phyloP scores from a whole-genome alignment of 257 asterid species.

The Mitragyna speciosa region DNA sequence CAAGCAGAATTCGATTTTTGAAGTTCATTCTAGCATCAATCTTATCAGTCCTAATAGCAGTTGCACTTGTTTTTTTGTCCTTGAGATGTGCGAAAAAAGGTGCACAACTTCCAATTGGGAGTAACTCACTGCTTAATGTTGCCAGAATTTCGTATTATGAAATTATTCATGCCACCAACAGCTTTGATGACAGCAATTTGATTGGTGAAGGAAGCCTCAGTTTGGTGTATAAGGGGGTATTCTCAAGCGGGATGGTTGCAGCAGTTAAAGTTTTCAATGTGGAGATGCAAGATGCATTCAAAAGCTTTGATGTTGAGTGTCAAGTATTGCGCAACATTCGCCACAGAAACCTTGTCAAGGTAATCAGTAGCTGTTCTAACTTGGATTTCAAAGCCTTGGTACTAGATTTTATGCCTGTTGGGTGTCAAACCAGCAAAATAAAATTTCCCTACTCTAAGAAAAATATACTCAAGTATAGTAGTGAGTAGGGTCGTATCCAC shows the following conservation, averaged over 20 bases:
- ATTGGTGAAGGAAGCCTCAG: constrained; percentile 14
- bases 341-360: constrained; percentile 22
- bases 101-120: not conserved
- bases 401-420: constrained; percentile 18
- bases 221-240: too few relatives aligned
- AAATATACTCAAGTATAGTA: too few relatives aligned
- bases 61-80: not conserved
- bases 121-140: not conserved
- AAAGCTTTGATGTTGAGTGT: too few relatives aligned
- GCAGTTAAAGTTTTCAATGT: too few relatives aligned
- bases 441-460: too few relatives aligned
- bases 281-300: too few relatives aligned
- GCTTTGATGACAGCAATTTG: constrained; percentile 18
- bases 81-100: constrained; percentile 1
- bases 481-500: too few relatives aligned
- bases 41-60: not conserved
- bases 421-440: too few relatives aligned
- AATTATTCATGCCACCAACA: constrained; percentile 14
- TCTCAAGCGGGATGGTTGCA: too few relatives aligned
- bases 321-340: too few relatives aligned
- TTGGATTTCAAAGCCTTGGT: constrained; percentile 19
- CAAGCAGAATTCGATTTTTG: not conserved
- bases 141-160: constrained; percentile 10
- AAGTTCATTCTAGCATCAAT: constrained; percentile 13
- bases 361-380: constrained; percentile 18